These are phyloP conservation scores for Coniochaeta sp. DNA, from an alignment of 2,329 filamentous ascomycete genomes.

Conservation along the genomic window DNA sequence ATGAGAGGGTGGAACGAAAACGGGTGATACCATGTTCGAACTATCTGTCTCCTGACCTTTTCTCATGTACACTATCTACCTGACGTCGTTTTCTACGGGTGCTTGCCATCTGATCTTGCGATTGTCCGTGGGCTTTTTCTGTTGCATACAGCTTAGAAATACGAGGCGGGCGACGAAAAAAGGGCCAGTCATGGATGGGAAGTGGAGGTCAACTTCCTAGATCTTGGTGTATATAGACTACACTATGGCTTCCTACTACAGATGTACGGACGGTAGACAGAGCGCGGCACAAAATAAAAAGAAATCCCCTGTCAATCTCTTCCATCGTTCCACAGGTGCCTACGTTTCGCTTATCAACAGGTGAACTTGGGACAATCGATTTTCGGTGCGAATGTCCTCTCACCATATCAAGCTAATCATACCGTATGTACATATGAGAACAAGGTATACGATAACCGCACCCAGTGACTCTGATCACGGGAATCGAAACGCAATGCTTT, in stretches of 20 bases:
- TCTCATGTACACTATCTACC: not conserved
- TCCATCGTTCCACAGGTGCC: not conserved
- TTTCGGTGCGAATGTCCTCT: not conserved
- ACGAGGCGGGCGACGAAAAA: not conserved
- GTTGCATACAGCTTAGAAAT: not conserved
- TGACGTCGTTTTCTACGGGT: not conserved
- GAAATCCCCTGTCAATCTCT: not conserved
- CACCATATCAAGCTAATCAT: not conserved
- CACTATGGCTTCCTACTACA: not conserved
- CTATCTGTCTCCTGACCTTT: not conserved
- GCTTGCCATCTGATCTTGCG: not conserved
- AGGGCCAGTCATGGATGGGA: not conserved
- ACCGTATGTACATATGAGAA: too few relatives aligned
- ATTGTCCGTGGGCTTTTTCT: not conserved
- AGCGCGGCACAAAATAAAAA: not conserved
- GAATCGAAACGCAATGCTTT: not conserved
- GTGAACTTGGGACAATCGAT: not conserved
- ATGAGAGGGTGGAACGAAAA: not conserved
- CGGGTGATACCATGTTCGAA: not conserved
- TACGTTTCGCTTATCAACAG: not conserved
- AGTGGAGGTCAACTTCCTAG: not conserved
- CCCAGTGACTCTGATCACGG: too few relatives aligned
- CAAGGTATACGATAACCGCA: too few relatives aligned
- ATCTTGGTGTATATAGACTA: not conserved
- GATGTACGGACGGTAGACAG: not conserved